Conservation (phyloP, 257 asterid species). For the Solanum bukasovii region DNA sequence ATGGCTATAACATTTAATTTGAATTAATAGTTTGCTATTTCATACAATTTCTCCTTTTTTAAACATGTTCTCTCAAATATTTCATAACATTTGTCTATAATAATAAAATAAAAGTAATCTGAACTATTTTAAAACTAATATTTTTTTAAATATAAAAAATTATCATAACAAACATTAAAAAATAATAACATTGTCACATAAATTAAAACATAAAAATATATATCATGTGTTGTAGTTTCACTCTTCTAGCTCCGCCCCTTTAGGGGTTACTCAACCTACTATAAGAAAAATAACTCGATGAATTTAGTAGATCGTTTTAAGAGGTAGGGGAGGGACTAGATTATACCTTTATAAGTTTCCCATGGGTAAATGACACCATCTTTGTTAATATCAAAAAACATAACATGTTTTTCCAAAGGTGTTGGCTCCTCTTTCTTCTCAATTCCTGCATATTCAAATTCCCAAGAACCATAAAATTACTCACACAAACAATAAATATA, state of each 20-base stretch:
- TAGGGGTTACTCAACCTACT: neutral
- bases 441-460: neutral
- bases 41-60: neutral
- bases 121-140: neutral
- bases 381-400: slow-evolving; percentile 69
- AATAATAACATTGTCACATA: neutral
- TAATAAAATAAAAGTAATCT: neutral
- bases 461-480: neutral
- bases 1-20: too few relatives aligned
- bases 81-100: neutral
- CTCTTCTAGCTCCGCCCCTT: neutral
- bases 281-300: too few relatives aligned
- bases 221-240: too few relatives aligned
- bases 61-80: neutral
- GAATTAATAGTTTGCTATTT: too few relatives aligned
- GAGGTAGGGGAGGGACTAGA: fast-evolving
- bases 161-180: too few relatives aligned
- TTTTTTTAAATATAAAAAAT: neutral
- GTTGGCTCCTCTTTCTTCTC: slow-evolving; percentile 27
- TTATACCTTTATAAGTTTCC: slow-evolving; percentile 61
- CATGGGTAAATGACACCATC: slow-evolving; percentile 71
- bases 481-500: neutral
- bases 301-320: neutral
- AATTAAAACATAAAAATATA: too few relatives aligned
- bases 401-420: slow-evolving; percentile 53